phyloP scores from a whole-genome alignment of 345 rosid species.

The Populus alba region DNA sequence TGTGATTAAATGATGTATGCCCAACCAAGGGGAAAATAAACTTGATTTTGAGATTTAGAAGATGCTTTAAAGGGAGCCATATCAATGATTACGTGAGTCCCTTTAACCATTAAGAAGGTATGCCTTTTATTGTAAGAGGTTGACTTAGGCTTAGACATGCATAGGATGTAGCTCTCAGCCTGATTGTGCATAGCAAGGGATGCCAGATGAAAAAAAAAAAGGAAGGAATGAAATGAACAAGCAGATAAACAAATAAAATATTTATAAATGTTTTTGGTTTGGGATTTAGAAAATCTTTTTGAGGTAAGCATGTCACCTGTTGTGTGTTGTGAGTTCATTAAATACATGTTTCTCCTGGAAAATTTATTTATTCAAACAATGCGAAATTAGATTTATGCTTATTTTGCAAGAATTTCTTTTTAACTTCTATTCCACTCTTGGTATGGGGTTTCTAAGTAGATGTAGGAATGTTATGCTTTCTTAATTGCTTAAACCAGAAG shows the following conservation, averaged over 20 bases:
- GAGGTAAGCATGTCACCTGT: neutral
- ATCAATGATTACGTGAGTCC: neutral
- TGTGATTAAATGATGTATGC: neutral
- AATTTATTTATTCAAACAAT: neutral
- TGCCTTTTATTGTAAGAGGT: neutral
- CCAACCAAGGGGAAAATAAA: neutral
- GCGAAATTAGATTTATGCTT: neutral
- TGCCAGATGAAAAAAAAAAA: too few species aligned
- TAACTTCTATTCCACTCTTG: neutral
- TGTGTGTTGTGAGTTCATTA: too few species aligned
- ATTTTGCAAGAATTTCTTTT: neutral
- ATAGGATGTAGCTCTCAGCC: neutral
- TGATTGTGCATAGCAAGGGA: neutral
- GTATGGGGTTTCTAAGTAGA: neutral
- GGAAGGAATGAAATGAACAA: neutral
- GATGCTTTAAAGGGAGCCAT: neutral
- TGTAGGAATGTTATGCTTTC: neutral
- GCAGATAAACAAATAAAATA: neutral
- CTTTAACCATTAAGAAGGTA: neutral
- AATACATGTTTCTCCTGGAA: neutral
- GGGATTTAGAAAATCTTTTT: neutral
- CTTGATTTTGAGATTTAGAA: conserved; percentile 1
- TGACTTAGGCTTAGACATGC: neutral
- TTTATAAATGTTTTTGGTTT: neutral
- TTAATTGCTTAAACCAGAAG: neutral